Evolutionary conservation across 2,329 filamentous ascomycete genomes (phyloP), one percentile per base, ranked within the genome.

Genomic region (Fusarium napiforme): DNA sequence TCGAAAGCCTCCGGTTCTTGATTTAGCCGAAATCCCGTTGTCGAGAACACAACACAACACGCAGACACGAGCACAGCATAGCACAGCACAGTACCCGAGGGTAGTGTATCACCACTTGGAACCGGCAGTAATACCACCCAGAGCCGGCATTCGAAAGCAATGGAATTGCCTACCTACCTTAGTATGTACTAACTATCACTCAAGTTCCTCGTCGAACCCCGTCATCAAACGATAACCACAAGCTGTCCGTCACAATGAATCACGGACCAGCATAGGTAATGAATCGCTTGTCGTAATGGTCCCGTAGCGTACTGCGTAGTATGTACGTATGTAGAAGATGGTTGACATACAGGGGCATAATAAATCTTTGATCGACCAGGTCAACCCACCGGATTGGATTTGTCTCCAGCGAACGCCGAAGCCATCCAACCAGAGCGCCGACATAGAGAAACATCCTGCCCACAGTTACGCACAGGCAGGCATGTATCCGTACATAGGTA

Each of bases 341-440:
- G 58, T 65, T 52, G 39, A 49, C 37, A 60, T 52, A 57, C 55
- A 70, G 58, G 58, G 56, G 62, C 73, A 63, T 61, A 58, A 64
- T 61, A 58, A 64, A 53, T 60, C 46, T 59, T 74, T 46, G 45
- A 71, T 71, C 64, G 55, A 46, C 59, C 67, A 67, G 62, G 71
- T 56, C 58, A 60, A 60, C 47, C 71, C 67, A 73, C 68, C 42
- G 62, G 53, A 43, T 71, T 73, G 71, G 46, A 65, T 67, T 55
- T 65, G 57, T 73, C 56, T 58, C 63, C 52, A 72, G 59, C 52
- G 39, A 57, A 60, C 36, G 46, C 53, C 26, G 36, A 42, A 37
- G 45, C 56, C 52, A 58, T 69, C 75, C 71, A 77, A 77, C 75
- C 75, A 77, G 69, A 50, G 49, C 43, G 39, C 52, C 60, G 49